Evolutionary conservation across 73 alveolate species (phyloP), one percentile per base, ranked within the genome.

Genomic region (Diophrys appendiculata): DNA sequence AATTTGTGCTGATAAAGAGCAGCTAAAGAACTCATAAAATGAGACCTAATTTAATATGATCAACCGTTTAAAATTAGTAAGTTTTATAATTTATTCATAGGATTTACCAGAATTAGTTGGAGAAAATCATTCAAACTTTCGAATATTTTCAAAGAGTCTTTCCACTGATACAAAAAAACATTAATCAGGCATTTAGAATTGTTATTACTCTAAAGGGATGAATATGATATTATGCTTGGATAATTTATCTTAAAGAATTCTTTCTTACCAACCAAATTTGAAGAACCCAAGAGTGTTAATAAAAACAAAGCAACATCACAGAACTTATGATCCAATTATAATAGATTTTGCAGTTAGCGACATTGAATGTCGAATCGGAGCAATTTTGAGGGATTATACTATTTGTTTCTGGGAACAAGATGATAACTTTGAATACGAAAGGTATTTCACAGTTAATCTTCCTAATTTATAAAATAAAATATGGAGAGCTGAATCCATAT

Each of bases 381-480:
- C 89, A 33, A 52, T 78, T 34, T 56, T 80, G 0, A 34, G 89
- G 25, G 89, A 80, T 54, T 80, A 80, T 33, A 11, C 89, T 1
- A 26, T 80, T 24, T 80, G 89, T 35, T 80, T 80, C 52, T 80
- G 89, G 89, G 89, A 80, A 56, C 27, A 60, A 14, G 89, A 69
- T 14, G 89, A 80, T 52, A 54, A 80, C 23, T 80, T 34, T 65
- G 54, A 69, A 54, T 80, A 71, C 72, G 89, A 80, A 56, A 80
- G 72, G 52, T 67, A 35, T 33, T 18, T 80, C n/a, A 69, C 52
- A 30, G 29, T 73, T 33, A 72, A 34, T 28, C 74, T 80, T 27
- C 56, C 54, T 2, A 53, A 54, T 32, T 64, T 80, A 0, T 52
- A 80, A 33, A 78, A 52, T 22, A 69, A 65, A 54, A 70, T 80